Evolutionary conservation across 345 rosid species (phyloP).

Genomic region (Physaria fendleri): DNA sequence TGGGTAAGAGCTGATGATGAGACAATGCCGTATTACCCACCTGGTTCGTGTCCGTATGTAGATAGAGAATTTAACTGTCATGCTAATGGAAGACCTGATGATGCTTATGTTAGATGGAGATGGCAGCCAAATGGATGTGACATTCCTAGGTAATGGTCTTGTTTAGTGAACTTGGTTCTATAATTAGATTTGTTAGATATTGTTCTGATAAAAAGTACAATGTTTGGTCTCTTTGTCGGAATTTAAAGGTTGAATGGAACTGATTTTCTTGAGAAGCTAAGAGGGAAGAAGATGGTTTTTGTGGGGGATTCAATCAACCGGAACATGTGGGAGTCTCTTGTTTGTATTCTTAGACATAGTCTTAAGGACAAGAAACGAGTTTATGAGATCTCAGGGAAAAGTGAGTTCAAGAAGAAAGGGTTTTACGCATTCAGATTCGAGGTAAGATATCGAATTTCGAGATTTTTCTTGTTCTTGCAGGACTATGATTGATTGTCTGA

Average conservation of each 20-base stretch:
- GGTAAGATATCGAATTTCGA: slow-evolving; percentile 50
- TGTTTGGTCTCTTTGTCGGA: slow-evolving; percentile 1
- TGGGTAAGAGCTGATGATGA: slow-evolving; percentile 60
- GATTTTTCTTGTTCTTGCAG: no score
- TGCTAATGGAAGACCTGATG: slow-evolving; percentile 66
- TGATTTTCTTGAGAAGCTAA: slow-evolving; percentile 67
- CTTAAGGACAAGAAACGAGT: slow-evolving; percentile 58
- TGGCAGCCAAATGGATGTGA: slow-evolving; percentile 80
- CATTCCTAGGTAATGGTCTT: slow-evolving; percentile 48
- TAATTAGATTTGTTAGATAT: neutral
- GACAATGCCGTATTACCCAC: slow-evolving; percentile 62
- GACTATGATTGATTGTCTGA: no score
- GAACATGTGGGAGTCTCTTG: slow-evolving; percentile 96
- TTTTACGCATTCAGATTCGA: slow-evolving; percentile 77
- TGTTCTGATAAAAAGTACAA: neutral
- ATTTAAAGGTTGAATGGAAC: slow-evolving; percentile 61
- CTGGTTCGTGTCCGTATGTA: slow-evolving; percentile 71
- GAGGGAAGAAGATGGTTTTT: slow-evolving; percentile 78
- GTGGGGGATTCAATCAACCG: slow-evolving; percentile 85
- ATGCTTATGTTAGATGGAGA: slow-evolving; percentile 62
- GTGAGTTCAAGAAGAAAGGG: slow-evolving; percentile 73
- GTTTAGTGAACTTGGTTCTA: neutral
- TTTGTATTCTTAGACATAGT: slow-evolving; percentile 69
- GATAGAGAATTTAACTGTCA: slow-evolving; percentile 77
- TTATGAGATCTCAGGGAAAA: slow-evolving; percentile 66